Evolutionary conservation across 2,329 filamentous ascomycete species (phyloP).

Genomic region (Cordyceps fumosorosea): DNA sequence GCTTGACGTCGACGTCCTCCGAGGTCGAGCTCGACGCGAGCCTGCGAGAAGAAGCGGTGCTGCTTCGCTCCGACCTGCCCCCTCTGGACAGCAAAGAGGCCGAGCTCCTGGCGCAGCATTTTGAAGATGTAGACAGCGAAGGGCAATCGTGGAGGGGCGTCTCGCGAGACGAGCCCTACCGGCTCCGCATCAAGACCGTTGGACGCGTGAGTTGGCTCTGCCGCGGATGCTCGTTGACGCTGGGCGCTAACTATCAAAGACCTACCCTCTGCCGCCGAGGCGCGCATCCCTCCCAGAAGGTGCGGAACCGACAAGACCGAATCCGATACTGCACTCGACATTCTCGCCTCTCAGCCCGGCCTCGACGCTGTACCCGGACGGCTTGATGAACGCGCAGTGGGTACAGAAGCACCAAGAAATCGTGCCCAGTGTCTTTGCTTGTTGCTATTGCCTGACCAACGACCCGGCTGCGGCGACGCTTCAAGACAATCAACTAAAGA

Average conservation of each 20-base stretch:
- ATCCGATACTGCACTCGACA: constrained; percentile 72
- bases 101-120: constrained; percentile 56
- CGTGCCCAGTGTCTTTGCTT: constrained; percentile 72
- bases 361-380: constrained; percentile 83
- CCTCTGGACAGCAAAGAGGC: constrained; percentile 59
- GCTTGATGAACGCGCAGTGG: constrained; percentile 76
- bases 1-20: constrained; percentile 46
- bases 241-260: constrained; percentile 29
- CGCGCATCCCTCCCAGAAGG: constrained; percentile 48
- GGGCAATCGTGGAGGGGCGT: constrained; percentile 60
- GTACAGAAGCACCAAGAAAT: constrained; percentile 81
- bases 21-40: constrained; percentile 39
- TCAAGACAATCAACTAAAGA: constrained; percentile 82
- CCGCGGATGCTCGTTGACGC: constrained; percentile 12
- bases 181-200: constrained; percentile 65
- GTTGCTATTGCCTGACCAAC: constrained; percentile 71
- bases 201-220: constrained; percentile 63
- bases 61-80: constrained; percentile 66
- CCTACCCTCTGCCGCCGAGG: constrained; percentile 50
- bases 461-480: constrained; percentile 68
- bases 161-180: constrained; percentile 43
- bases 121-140: constrained; percentile 59
- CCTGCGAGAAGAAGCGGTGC: constrained; percentile 51
- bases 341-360: constrained; percentile 82
- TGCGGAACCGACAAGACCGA: constrained; percentile 39